phyloP scores from a whole-genome alignment of 176 grass and related monocot genomes.

The Ensete ventricosum region DNA sequence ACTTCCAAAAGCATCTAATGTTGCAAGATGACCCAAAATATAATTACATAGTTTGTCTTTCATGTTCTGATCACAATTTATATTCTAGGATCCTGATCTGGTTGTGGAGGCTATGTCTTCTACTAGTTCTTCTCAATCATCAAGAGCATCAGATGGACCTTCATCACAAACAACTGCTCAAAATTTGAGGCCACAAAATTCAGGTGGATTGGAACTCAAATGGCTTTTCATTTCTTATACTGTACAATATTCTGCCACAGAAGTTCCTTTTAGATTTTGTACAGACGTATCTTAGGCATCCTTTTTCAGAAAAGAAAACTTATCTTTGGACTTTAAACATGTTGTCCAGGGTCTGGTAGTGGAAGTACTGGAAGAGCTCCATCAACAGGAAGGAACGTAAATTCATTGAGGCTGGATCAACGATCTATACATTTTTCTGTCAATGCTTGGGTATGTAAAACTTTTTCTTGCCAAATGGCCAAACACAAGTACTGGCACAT shows the following conservation, averaged over 20 bases:
- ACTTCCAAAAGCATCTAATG: not conserved
- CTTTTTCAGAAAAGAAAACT: slow-evolving; percentile 6
- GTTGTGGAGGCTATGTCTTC: slow-evolving; percentile 58
- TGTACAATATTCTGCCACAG: not conserved
- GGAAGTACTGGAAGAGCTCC: slow-evolving; percentile 23
- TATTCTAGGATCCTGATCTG: slow-evolving; percentile 52
- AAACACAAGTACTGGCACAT: too few species aligned
- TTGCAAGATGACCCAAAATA: not conserved
- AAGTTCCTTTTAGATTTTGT: not conserved
- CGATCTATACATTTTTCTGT: slow-evolving; percentile 73
- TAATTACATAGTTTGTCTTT: not conserved
- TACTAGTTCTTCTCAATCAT: slow-evolving; percentile 38
- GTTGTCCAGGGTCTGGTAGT: slow-evolving; percentile 31
- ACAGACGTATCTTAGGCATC: not conserved
- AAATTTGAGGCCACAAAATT: slow-evolving; percentile 44
- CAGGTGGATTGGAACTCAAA: slow-evolving; percentile 43
- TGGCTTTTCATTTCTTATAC: not conserved
- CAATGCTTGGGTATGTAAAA: slow-evolving; percentile 69
- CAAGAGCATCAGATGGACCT: slow-evolving; percentile 31
- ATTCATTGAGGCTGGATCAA: slow-evolving; percentile 52
- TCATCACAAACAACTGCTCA: slow-evolving; percentile 44
- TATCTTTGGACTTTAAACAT: not conserved
- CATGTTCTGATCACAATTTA: not conserved
- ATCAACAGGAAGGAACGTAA: slow-evolving; percentile 33
- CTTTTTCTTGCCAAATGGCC: not conserved